phyloP scores from a whole-genome alignment of 1,139 yeast species.

The Yamadazyma dendronema region DNA sequence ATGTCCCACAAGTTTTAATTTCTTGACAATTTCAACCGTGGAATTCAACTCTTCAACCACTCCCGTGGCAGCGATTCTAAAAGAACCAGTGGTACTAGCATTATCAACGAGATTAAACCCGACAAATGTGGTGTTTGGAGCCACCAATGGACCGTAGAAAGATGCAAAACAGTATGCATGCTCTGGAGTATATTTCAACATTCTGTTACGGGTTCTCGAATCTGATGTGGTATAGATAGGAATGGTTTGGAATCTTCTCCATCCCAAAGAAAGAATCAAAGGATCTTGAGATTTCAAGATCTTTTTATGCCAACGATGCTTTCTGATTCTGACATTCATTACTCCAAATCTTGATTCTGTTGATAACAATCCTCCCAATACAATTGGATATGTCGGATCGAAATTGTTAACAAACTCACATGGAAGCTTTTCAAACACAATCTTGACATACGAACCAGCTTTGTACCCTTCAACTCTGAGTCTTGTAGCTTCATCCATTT shows the following conservation, averaged over 20 bases:
- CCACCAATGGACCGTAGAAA: slow-evolving; percentile 94
- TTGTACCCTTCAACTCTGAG: slow-evolving; percentile 84
- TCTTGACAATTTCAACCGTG: slow-evolving; percentile 89
- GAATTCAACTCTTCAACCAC: slow-evolving; percentile 90
- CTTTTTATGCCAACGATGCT: slow-evolving; percentile 99
- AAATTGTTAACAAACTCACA: slow-evolving; percentile 88
- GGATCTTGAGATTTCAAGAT: slow-evolving; percentile 96
- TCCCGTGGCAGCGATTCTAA: slow-evolving; percentile 98
- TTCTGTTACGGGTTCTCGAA: slow-evolving; percentile 94
- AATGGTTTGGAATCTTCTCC: slow-evolving; percentile 97
- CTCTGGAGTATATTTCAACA: slow-evolving; percentile 98
- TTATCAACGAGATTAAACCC: slow-evolving; percentile 89
- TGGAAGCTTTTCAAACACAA: slow-evolving; percentile 81
- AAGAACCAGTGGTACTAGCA: slow-evolving; percentile 81
- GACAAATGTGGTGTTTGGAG: slow-evolving; percentile 97
- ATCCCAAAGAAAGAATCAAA: slow-evolving; percentile 85
- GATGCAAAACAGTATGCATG: slow-evolving; percentile 97
- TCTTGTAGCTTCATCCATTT: slow-evolving; percentile 74
- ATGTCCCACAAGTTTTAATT: slow-evolving; percentile 89
- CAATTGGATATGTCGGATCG: slow-evolving; percentile 79
- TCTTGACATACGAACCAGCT: slow-evolving; percentile 91
- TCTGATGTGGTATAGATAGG: slow-evolving; percentile 97
- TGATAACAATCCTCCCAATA: slow-evolving; percentile 86
- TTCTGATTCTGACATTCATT: slow-evolving; percentile 88
- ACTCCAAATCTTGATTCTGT: slow-evolving; percentile 94